Base-by-base conservation (phyloP, 2,329 filamentous ascomycete genomes). In the Ciborinia camelliae region DNA sequence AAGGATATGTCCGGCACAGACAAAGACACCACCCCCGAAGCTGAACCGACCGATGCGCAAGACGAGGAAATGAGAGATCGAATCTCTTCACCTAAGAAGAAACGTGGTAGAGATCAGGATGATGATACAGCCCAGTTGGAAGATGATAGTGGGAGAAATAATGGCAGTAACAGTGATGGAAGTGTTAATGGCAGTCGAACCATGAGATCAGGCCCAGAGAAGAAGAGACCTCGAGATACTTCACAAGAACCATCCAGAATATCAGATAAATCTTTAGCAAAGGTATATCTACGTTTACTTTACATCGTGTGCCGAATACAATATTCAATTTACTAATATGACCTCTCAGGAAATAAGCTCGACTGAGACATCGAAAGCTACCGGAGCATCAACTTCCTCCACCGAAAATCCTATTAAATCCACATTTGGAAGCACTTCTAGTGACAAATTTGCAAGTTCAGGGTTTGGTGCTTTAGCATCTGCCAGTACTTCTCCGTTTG, bases 391-490 rank as follows among this genome's bases (percentile, higher is more conserved):
- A 8, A 58, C 45, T 51, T 47, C 60, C 45, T 62, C 64, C 39
- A 47, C 67, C 45, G 66, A 69, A 30, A 48, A 67, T 45, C 45
- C 68, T 12, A 50, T 66, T 55, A 69, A 67, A 48, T 26, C 67
- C 41, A 66, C 61, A 23, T 69, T 70, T 64, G 71, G 70, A 15
- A 65, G 62, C 50, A 64, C 54, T 9, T 70, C 57, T 66, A 68
- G 65, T 66, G 67, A 73, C 68, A 72, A 74, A 76, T 92, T 92
- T 75, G 85, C 86, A 28, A 81, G 81, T 55, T 92, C 90, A 3
- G 85, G 83, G 23, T 87, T 92, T 72, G 84, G 87, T 61, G 86
- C 87, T 61, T 84, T 91, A 63, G 82, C 88, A 9, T 79, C 83
- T 30, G 82, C 84, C 6, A 79, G 80, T 45, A 78, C 83, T 32